Conservation (phyloP, 805 yeast genomes). For the Sugiyamaella mastotermitis region DNA sequence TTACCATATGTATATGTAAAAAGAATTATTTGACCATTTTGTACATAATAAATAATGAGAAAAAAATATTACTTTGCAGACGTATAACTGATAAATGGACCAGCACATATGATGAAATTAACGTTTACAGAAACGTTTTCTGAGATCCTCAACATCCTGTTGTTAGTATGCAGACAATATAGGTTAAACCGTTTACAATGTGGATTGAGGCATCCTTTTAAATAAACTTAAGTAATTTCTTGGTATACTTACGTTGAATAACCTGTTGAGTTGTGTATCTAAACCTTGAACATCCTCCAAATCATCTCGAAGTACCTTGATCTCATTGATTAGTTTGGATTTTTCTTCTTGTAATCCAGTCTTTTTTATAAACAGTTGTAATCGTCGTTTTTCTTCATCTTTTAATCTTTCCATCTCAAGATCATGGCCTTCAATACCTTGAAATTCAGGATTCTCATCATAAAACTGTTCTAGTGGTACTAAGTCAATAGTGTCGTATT, state of each 20-base stretch:
- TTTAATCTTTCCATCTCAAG: slow-evolving; percentile 20
- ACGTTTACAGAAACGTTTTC: too few species aligned
- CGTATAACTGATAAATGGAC: too few species aligned
- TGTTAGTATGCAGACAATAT: too few species aligned
- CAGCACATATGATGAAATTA: too few species aligned
- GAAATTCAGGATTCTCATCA: slow-evolving; percentile 15
- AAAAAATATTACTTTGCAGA: too few species aligned
- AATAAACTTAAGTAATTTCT: too few species aligned
- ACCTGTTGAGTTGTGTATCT: slow-evolving; percentile 9
- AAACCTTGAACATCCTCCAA: slow-evolving; percentile 13
- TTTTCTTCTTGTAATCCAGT: slow-evolving; percentile 15
- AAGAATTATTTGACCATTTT: too few species aligned
- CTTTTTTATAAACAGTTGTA: slow-evolving; percentile 19
- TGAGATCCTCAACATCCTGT: too few species aligned
- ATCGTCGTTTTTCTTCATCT: slow-evolving; percentile 22
- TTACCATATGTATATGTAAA: too few species aligned
- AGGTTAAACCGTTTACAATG: too few species aligned
- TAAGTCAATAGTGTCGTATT: slow-evolving; percentile 18
- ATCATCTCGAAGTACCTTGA: slow-evolving; percentile 15
- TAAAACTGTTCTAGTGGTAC: slow-evolving; percentile 19
- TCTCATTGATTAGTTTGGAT: slow-evolving; percentile 11
- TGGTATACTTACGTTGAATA: slow-evolving; percentile 3
- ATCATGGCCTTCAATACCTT: slow-evolving; percentile 13
- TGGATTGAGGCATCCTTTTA: too few species aligned
- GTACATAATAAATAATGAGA: too few species aligned